Evolutionary conservation across 2,329 filamentous ascomycete species (phyloP).

Genomic region (Diaporthe sp.): DNA sequence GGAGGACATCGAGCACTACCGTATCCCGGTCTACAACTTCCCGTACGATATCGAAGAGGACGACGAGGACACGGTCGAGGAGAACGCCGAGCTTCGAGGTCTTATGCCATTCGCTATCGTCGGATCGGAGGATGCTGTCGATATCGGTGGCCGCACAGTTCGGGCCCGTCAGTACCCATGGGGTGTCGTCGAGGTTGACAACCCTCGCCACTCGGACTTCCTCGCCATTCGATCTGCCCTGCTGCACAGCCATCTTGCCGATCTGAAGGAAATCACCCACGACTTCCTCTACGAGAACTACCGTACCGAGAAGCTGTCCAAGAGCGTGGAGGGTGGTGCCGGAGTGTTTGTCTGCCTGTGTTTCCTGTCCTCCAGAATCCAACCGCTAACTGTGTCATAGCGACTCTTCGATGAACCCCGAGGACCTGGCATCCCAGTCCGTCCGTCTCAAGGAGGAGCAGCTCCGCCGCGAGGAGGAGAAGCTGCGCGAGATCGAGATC

Average conservation of each 20-base stretch:
- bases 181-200: slow-evolving; percentile 99
- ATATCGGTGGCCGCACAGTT: slow-evolving; percentile 92
- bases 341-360: slow-evolving; percentile 75
- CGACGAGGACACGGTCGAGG: slow-evolving; percentile 98
- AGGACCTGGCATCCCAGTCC: slow-evolving; percentile 95
- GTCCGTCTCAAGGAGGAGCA: slow-evolving; percentile 99
- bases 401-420: slow-evolving; percentile 95
- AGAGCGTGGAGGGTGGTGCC: slow-evolving; percentile 94
- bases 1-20: slow-evolving; percentile 99
- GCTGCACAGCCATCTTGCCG: slow-evolving; percentile 96
- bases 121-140: slow-evolving; percentile 93
- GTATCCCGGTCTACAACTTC: slow-evolving; percentile 99
- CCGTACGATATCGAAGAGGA: slow-evolving; percentile 99
- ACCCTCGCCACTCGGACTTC: slow-evolving; percentile 98
- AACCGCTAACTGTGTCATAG: slow-evolving; percentile 52
- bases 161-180: slow-evolving; percentile 98
- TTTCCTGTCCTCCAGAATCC: background rate
- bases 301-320: slow-evolving; percentile 99
- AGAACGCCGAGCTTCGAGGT: slow-evolving; percentile 96
- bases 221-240: slow-evolving; percentile 95
- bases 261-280: slow-evolving; percentile 99
- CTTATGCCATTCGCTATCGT: slow-evolving; percentile 99
- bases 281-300: slow-evolving; percentile 99
- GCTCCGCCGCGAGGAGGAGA: slow-evolving; percentile 98
- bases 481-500: slow-evolving; percentile 98